A percentile compares a stretch with the other conserved stretches of the same genome.
Evolutionary conservation across 1,284 basidiomycete genomes (phyloP).

Genomic region (Coniferiporia sulphurascens): DNA sequence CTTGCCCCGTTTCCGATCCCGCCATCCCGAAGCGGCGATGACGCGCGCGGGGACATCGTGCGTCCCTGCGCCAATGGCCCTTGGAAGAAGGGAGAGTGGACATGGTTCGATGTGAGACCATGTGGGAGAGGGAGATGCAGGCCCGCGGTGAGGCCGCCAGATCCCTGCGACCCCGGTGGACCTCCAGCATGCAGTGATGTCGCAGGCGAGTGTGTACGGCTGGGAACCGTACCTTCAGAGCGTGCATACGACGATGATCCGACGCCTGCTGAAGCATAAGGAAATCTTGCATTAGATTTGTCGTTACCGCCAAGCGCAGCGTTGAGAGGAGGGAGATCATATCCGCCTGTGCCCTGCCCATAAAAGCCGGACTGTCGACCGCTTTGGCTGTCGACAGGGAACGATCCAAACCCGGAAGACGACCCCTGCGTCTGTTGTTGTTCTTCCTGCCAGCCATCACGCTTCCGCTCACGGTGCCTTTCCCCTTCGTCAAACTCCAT

Average conservation of each 20-base stretch:
- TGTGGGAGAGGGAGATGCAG: conserved; percentile 38
- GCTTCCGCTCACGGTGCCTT: conserved; percentile 10
- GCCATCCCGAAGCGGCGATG: conserved; percentile 24
- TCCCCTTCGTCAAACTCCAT: conserved; percentile 31
- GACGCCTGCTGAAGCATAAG: conserved; percentile 22
- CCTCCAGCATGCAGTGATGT: conserved; percentile 30
- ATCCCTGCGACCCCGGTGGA: conserved; percentile 22
- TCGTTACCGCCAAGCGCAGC: conserved; percentile 35
- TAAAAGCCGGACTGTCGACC: conserved; percentile 2
- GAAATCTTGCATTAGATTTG: conserved; percentile 27
- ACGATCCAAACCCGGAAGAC: conserved; percentile 4
- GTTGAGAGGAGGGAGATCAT: conserved; percentile 56
- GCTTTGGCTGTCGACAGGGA: conserved; percentile 3
- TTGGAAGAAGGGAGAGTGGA: conserved; percentile 24
- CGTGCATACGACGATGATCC: conserved; percentile 52
- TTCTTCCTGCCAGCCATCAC: conserved; percentile 15
- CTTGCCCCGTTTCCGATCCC: conserved; percentile 30
- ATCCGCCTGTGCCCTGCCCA: conserved; percentile 31
- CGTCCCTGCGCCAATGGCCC: neutral
- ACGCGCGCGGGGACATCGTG: conserved; percentile 26
- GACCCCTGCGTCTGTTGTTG: conserved; percentile 12
- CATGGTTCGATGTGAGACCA: conserved; percentile 28
- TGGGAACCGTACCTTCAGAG: conserved; percentile 55
- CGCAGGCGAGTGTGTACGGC: conserved; percentile 64
- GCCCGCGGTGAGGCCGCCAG: conserved; percentile 17